Percentiles rank a stretch among this genome's conserved stretches.
phyloP scores from a whole-genome alignment of 306 rosid genomes.

The Medicago truncatula region DNA sequence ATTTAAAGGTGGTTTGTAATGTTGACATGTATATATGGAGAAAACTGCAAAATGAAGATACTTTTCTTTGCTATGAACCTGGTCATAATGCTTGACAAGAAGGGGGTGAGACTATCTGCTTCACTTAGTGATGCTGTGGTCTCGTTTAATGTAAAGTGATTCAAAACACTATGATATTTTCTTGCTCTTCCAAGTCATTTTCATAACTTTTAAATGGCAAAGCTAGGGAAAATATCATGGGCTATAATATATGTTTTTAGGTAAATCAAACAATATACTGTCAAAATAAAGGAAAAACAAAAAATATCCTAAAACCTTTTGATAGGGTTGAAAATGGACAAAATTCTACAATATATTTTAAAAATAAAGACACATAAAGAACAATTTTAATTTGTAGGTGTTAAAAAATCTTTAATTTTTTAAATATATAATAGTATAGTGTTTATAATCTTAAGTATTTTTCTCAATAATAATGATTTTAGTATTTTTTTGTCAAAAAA shows the following conservation, averaged over 20 bases:
- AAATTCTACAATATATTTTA: too few species aligned
- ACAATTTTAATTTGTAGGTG: too few species aligned
- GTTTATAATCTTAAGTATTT: too few species aligned
- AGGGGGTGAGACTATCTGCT: not conserved
- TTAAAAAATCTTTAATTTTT: too few species aligned
- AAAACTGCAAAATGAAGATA: not conserved
- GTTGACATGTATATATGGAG: not conserved
- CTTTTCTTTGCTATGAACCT: constrained; percentile 21
- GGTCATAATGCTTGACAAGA: not conserved
- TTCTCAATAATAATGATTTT: too few species aligned
- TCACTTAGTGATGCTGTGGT: constrained; percentile 8
- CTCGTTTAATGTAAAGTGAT: not conserved
- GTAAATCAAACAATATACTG: not conserved
- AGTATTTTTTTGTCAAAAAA: too few species aligned
- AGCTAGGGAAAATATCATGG: not conserved
- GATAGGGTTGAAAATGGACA: too few species aligned
- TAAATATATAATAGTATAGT: too few species aligned
- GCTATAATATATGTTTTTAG: not conserved
- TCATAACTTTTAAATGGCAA: not conserved
- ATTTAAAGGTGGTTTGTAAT: not conserved
- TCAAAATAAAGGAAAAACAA: too few species aligned
- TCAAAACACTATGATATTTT: not conserved
- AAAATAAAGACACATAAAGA: too few species aligned
- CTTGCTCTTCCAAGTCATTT: not conserved
- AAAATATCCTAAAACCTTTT: too few species aligned